Evolutionary conservation across 768 basidiomycete species (phyloP).

Genomic region (Exidia glandulosa): DNA sequence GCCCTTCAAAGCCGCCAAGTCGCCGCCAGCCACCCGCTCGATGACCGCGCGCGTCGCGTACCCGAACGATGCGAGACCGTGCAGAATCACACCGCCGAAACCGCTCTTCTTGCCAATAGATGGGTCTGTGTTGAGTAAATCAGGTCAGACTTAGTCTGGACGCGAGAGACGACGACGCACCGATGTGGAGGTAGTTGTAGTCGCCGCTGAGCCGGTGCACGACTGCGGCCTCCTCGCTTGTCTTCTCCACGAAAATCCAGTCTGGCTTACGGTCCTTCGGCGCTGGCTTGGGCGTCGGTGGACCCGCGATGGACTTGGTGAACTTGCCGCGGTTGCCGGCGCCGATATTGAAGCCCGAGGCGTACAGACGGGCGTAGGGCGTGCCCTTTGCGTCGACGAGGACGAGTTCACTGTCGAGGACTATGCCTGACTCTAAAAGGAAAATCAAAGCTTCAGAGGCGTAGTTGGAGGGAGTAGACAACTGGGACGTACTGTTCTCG

Average conservation of each 20-base stretch:
- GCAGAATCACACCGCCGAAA: constrained; percentile 78
- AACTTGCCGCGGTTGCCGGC: constrained; percentile 56
- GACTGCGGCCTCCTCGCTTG: constrained; percentile 52
- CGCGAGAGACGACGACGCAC: constrained; percentile 26
- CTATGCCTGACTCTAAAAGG: constrained; percentile 57
- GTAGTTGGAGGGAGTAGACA: background rate
- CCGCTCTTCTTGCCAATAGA: constrained; percentile 57
- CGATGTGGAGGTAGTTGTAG: constrained; percentile 70
- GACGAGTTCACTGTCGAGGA: constrained; percentile 50
- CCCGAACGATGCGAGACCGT: constrained; percentile 74
- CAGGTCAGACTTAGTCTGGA: background rate
- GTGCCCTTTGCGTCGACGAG: constrained; percentile 54
- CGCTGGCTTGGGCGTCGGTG: constrained; percentile 48
- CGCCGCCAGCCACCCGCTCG: constrained; percentile 45
- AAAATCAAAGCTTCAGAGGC: background rate
- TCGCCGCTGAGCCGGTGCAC: constrained; percentile 67
- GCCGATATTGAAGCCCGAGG: constrained; percentile 59
- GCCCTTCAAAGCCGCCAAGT: constrained; percentile 50
- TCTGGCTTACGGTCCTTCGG: constrained; percentile 53
- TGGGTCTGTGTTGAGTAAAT: constrained; percentile 41
- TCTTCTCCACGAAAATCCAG: constrained; percentile 50
- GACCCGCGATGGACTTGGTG: constrained; percentile 47
- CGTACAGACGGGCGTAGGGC: constrained; percentile 52
- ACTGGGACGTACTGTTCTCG: constrained; percentile 60
- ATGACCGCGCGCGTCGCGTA: constrained; percentile 73